Evolutionary conservation across 2,329 filamentous ascomycete species (phyloP), one percentile per base, ranked within the genome.

Genomic region (Cercospora brassicicola): DNA sequence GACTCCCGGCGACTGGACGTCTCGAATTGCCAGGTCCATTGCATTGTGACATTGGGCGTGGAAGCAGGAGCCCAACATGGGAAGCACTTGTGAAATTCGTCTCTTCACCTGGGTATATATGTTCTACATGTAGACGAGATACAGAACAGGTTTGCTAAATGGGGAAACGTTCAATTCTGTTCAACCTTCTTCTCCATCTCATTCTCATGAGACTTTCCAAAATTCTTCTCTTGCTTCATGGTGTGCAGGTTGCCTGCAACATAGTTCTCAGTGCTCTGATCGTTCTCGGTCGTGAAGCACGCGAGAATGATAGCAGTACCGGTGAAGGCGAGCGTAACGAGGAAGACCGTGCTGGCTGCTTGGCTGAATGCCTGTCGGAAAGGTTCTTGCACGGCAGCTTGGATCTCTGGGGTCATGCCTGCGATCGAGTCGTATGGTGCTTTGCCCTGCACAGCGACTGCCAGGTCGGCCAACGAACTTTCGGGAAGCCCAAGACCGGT

Each of bases 251-350:
- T 68, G 23, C 72, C 72, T 9, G 73, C 73, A 15, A 75, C 72
- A 36, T 74, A 73, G 55, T 74, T 59, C 62, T 71, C 72, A n/a
- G 69, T 72, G 39, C 66, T 69, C 64, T 71, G 69, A 59, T 75
- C 72, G 18, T 75, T 75, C 15, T 74, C 65, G 5, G 72, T 74
- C 6, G 72, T 75, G 59, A 75, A 75, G 45, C 68, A 73, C 2
- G 72, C 69, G n/a, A 74, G 45, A 31, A 75, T 71, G 42, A 75
- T 53, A 2, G 71, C 73, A 15, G 71, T 66, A 7, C 70, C 72
- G 10, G 72, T 71, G 53, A 75, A 75, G 7, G 70, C 73, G 23
- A 75, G 62, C 6, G 68, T 67, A 2, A 73, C 71, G 45, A 74
- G 62, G 56, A 75, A 74, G 0, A 75, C 72, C 5, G 73, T 75